Base-by-base conservation (phyloP, 2,329 filamentous ascomycete genomes). In the Gyromitra esculenta region DNA sequence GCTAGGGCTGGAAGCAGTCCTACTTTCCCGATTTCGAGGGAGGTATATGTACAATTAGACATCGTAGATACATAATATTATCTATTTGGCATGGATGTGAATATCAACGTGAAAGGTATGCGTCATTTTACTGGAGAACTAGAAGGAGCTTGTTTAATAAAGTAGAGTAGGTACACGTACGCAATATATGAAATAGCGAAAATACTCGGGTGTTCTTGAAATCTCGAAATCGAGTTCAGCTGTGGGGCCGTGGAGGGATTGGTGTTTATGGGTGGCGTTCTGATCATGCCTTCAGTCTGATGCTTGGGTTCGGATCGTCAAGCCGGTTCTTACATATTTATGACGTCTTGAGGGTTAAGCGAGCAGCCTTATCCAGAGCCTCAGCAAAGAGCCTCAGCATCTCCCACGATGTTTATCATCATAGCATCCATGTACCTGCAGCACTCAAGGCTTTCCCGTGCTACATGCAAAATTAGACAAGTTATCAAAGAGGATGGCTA, bases 251-350 rank as follows among this genome's bases (percentile, higher is more conserved):
- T 45, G 43, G 43, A 15, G 11, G 5, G 11, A 45, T 15, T 15
- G 4, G 41, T 43, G 39, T 39, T 15, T 25, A 62, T 62, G 21
- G 13, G 37, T 18, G 35, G 43, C 21, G 43, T 21, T 37, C 39
- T 63, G 39, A 18, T 39, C 9, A 62, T 62, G 37, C 7, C 59
- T 43, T 62, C 37, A 62, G 39, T 45, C 37, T 62, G 59, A 62
- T 35, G 37, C 41, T 45, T 18, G 15, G 15, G 21, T 21, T 64
- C 43, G 11, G 62, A 35, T 65, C 56, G 31, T 31, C 56, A 59
- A 59, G 31, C 25, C 56, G 31, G 31, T 37, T 59, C 13, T 6
- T 25, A 15, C 43, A 45, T 45, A 5, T 31, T 31, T 39, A 59
- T 59, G 56, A 59, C 56, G 56, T 59, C 56, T n/a, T 31, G 31